phyloP scores from a whole-genome alignment of 306 rosid species.

The Glycine soja region DNA sequence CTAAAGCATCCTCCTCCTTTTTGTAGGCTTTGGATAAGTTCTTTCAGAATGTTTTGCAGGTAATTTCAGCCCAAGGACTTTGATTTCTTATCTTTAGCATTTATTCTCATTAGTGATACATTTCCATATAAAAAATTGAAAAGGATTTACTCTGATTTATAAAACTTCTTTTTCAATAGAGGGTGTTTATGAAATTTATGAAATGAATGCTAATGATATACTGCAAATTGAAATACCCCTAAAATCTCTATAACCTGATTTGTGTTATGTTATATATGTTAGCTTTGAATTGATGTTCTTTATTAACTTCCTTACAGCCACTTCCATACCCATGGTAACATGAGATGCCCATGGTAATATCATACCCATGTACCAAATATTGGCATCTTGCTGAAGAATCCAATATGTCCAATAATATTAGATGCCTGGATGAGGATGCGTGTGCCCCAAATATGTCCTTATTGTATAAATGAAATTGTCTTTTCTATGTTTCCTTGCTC shows the following conservation, averaged over 20 bases:
- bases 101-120: conserved; percentile 26
- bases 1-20: conserved; percentile 49
- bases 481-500: conserved; percentile 28
- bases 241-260: conserved; percentile 27
- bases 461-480: conserved; percentile 10
- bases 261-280: not conserved
- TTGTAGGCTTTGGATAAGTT: conserved; percentile 88
- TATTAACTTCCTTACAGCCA: not conserved
- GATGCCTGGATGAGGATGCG: conserved; percentile 34
- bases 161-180: conserved; percentile 15
- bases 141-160: conserved; percentile 24
- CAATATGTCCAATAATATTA: not conserved
- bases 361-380: conserved; percentile 8
- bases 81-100: conserved; percentile 33
- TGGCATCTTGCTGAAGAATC: conserved; percentile 23
- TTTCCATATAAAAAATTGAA: conserved; percentile 33
- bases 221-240: conserved; percentile 22
- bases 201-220: conserved; percentile 26
- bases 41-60: conserved; percentile 91
- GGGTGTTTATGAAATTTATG: conserved; percentile 25
- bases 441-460: conserved; percentile 26
- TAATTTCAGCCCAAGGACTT: conserved; percentile 46
- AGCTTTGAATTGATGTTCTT: conserved; percentile 4
- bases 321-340: conserved; percentile 10
- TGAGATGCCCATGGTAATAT: conserved; percentile 22